Conservation (phyloP, 2,329 filamentous ascomycete species). For the Trichoderma cornu-damae region DNA sequence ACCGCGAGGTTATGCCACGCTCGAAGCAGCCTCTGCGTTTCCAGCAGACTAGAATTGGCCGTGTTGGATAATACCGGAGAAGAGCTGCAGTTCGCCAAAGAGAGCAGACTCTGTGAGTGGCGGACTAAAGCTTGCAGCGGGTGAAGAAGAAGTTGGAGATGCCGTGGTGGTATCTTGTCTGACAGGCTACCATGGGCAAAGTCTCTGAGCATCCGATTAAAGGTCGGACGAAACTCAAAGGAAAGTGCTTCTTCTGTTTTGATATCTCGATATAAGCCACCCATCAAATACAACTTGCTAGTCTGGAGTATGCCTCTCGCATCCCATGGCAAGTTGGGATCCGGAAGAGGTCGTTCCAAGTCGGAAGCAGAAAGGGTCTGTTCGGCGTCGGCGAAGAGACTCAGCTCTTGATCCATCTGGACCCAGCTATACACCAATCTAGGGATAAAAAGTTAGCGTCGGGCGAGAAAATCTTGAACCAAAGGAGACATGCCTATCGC, state of each 20-base stretch:
- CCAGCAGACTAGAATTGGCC: slow-evolving; percentile 50
- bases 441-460: slow-evolving; percentile 1
- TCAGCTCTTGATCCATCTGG: slow-evolving; percentile 67
- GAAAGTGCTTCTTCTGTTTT: background rate
- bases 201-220: slow-evolving; percentile 5
- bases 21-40: slow-evolving; percentile 58
- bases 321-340: slow-evolving; percentile 56
- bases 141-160: slow-evolving; percentile 35
- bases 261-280: background rate
- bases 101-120: background rate
- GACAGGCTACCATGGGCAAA: background rate
- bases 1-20: slow-evolving; percentile 64
- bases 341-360: slow-evolving; percentile 59
- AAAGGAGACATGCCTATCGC: background rate
- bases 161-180: background rate
- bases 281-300: background rate
- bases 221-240: background rate
- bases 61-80: slow-evolving; percentile 41
- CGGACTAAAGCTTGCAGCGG: slow-evolving; percentile 55
- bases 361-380: slow-evolving; percentile 62
- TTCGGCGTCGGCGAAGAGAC: slow-evolving; percentile 59
- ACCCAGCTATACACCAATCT: slow-evolving; percentile 72
- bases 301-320: background rate
- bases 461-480: background rate
- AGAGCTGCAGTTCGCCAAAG: slow-evolving; percentile 40